A percentile compares a stretch with the other conserved stretches of the same genome.
These are phyloP conservation scores for Agarophyton chilense DNA, from an alignment of 23 red algal species.

Conservation along the genomic window DNA sequence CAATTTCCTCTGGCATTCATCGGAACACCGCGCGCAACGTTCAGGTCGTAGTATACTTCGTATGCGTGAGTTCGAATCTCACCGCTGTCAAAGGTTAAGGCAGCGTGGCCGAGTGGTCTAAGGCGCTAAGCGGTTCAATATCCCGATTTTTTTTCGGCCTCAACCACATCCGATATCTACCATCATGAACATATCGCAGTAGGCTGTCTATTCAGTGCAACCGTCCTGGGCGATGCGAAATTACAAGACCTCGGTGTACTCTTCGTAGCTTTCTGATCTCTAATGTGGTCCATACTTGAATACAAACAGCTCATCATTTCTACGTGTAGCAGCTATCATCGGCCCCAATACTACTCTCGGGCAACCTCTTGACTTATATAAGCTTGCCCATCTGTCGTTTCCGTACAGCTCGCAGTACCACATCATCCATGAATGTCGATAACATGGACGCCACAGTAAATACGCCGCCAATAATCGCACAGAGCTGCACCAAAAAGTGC, in stretches of 20 bases:
- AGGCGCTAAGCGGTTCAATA: constrained; percentile 56
- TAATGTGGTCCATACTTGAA: no score
- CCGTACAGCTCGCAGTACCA: constrained; percentile 43
- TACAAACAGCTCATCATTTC: no score
- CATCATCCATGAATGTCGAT: constrained; percentile 63
- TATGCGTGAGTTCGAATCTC: constrained; percentile 85
- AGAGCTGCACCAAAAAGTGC: constrained; percentile 97
- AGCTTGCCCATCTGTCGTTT: constrained; percentile 53
- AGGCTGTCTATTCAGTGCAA: no score
- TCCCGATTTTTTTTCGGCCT: neutral
- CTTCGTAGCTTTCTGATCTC: no score
- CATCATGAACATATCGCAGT: no score
- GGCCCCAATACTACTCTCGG: neutral
- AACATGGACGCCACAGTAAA: constrained; percentile 90
- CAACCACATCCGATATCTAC: neutral
- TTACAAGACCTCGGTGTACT: no score
- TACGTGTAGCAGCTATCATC: neutral
- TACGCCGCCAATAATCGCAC: constrained; percentile 93
- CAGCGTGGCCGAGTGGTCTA: constrained; percentile 84
- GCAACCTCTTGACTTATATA: neutral
- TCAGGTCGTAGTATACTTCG: constrained; percentile 79
- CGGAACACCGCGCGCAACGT: constrained; percentile 57
- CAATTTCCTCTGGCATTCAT: neutral
- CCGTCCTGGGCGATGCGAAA: no score
- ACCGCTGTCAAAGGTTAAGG: constrained; percentile 68